Conservation (phyloP, 306 rosid genomes). For the Pterocarpus santalinus region DNA sequence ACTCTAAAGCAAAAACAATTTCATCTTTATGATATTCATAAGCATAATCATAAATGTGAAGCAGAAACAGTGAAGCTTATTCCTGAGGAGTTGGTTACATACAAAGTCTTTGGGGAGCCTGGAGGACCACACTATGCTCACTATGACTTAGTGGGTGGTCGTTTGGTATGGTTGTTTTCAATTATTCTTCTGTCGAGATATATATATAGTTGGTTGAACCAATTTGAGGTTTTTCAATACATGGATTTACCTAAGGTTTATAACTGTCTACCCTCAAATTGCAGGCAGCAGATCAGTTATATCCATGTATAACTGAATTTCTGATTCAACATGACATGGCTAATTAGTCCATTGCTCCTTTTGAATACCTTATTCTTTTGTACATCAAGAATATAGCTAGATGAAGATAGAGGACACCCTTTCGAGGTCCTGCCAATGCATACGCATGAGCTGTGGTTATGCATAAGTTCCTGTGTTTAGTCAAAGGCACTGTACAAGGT, state of each 20-base stretch:
- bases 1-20: conserved; percentile 1
- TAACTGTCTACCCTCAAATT: conserved; percentile 37
- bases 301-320: conserved; percentile 76
- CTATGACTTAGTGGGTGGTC: conserved; percentile 92
- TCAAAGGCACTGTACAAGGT: background rate
- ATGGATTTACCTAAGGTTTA: conserved; percentile 18
- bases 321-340: conserved; percentile 72
- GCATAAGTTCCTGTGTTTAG: conserved; percentile 26
- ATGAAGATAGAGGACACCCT: conserved; percentile 37
- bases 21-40: background rate
- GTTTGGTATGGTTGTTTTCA: conserved; percentile 60
- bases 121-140: conserved; percentile 91
- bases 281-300: conserved; percentile 82
- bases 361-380: conserved; percentile 38
- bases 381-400: conserved; percentile 34
- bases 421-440: conserved; percentile 29
- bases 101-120: conserved; percentile 82
- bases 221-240: conserved; percentile 10
- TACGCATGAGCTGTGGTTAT: background rate
- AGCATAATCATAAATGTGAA: conserved; percentile 38
- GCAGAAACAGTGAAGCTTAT: conserved; percentile 87
- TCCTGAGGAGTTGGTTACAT: conserved; percentile 69
- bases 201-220: background rate
- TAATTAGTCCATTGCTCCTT: conserved; percentile 46
- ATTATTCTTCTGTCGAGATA: conserved; percentile 10